phyloP scores from a whole-genome alignment of 257 asterid genomes.

The Nicotiana obtusifolia region DNA sequence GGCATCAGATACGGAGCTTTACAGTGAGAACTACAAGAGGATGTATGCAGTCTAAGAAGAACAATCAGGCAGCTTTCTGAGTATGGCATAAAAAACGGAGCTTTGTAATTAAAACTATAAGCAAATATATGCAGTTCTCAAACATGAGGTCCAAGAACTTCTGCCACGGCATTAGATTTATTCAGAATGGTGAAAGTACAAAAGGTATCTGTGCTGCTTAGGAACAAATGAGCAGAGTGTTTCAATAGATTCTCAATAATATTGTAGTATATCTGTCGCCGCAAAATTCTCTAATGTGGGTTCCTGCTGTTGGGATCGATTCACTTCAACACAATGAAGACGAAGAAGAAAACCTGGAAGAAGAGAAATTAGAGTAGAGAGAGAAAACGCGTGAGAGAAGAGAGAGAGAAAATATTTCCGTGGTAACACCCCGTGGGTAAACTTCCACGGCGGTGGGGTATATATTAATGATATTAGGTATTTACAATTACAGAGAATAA shows the following conservation, averaged over 20 bases:
- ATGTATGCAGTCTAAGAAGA: constrained; percentile 72
- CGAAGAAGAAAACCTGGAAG: no score
- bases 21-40: constrained; percentile 59
- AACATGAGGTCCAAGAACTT: neutral
- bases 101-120: neutral
- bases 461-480: no score
- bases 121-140: neutral
- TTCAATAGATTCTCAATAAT: neutral
- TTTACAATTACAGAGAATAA: no score
- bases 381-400: no score
- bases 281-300: neutral
- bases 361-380: no score
- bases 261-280: neutral
- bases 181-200: neutral
- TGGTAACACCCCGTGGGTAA: no score
- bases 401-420: no score
- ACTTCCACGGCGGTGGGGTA: no score
- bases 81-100: neutral
- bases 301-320: no score
- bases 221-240: neutral
- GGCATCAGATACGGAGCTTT: constrained; percentile 63
- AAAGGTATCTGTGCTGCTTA: neutral
- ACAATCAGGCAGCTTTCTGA: neutral
- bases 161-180: neutral
- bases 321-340: no score